Evolutionary conservation across 2,329 filamentous ascomycete genomes (phyloP).

Genomic region (Tolypocladium album): DNA sequence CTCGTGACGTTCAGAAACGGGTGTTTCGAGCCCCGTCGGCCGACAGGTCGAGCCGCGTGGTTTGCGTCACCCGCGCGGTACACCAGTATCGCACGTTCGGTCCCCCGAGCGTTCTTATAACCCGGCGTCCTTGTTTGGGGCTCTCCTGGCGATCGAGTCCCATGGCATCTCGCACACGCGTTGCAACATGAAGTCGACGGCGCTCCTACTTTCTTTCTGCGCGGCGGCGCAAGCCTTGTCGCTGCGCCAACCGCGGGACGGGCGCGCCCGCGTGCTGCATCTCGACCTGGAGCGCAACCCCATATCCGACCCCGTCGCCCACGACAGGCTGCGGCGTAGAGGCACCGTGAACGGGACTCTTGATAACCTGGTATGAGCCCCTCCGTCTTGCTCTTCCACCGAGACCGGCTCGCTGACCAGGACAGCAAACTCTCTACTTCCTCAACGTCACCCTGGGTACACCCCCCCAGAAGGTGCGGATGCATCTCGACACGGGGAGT

Average conservation of each 20-base stretch:
- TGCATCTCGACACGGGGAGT: conserved; percentile 59
- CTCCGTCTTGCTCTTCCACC: too few species aligned
- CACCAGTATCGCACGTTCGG: not conserved
- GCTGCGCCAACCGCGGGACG: conserved; percentile 18
- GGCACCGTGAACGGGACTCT: conserved; percentile 32
- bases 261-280: conserved; percentile 31
- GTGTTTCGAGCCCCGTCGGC: not conserved
- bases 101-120: not conserved
- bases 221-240: conserved; percentile 9
- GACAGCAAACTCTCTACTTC: conserved; percentile 51
- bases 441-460: conserved; percentile 54
- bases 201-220: conserved; percentile 11
- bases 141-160: not conserved
- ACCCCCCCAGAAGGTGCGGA: conserved; percentile 42
- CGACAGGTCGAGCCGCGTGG: not conserved
- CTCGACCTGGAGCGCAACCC: conserved; percentile 28
- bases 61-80: not conserved
- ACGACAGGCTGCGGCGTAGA: conserved; percentile 31
- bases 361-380: conserved; percentile 40
- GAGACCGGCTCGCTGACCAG: not conserved
- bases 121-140: not conserved
- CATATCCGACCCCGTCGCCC: conserved; percentile 28
- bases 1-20: not conserved
- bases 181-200: conserved; percentile 24
- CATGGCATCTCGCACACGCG: not conserved